Base-by-base conservation (phyloP, 192 early-diverging fungal genomes). In the Linnemannia elongata region DNA sequence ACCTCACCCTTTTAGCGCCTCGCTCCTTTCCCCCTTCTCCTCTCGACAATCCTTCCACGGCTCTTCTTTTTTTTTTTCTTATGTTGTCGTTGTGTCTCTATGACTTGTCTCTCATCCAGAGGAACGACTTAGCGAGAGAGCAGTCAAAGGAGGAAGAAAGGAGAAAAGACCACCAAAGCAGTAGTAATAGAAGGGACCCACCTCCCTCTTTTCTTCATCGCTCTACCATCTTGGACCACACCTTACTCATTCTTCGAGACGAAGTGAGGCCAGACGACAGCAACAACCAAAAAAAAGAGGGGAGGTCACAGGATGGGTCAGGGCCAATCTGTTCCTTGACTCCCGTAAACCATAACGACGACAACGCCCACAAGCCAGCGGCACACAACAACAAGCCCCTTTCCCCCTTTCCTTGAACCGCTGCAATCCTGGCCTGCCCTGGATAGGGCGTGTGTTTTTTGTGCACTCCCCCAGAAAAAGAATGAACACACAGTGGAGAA, bases 291-390 rank as follows among this genome's bases (percentile, higher is more conserved):
- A 45, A 27, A 63, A 66, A 66, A 66, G 9, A 15, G 3, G 10
- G 12, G 27, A 33, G 60, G 60, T 66, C 60, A 66, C 60, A 66
- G 27, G 60, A 66, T 66, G 60, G 55, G 60, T 66, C 60, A 66
- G 27, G 60, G 12, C 30, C 57, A 27, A 63, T 27, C 12, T 12
- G 57, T 63, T 63, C 27, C 27, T 66, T 27, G 60, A 27, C 55
- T 15, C 60, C 12, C 27, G 30, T 30, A 66, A 33, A 66, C 60
- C 27, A 66, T 66, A 33, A 33, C 60, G 27, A 30, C 9, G 9
- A 66, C 12, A 33, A 30, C 30, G n/a, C 8, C 60, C 10, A 66
- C 55, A 66, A 45, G 44, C 12, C 44, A 45, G 44, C 44, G 9
- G 44, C 44, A 45, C 44, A 0, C 44, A 45, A 45, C 44, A 45